Evolutionary conservation across 2,329 filamentous ascomycete species (phyloP), one percentile per base, ranked within the genome.

Genomic region (Phoma sp.): DNA sequence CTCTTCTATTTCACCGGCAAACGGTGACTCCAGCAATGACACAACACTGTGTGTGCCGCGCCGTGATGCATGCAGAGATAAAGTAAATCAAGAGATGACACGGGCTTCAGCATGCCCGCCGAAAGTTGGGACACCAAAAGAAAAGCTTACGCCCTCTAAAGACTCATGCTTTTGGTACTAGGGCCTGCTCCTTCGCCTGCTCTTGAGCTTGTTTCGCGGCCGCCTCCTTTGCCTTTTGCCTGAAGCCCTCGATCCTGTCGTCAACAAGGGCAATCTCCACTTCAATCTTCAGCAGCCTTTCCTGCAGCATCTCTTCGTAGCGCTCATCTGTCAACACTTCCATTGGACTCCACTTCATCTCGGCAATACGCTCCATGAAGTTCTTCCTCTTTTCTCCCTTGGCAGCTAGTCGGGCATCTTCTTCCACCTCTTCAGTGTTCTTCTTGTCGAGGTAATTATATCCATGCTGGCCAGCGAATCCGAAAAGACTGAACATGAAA

Each of bases 231-330:
- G 68, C 66, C 51, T 67, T 50, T 43, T 64, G 66, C 45, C 59
- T 69, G 23, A 87, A 67, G 35, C 75, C 79, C 42, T 80, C 82
- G 61, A 95, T 90, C 66, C 85, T 86, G 48, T 93, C 90, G 65
- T 95, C 89, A 32, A 93, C 80, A 4, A 95, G 73, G 0, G 89
- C 86, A 72, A 95, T 91, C 57, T 93, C 89, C 1, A 85, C 89
- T 60, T 95, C 88, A 3, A 93, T 77, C 58, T 80, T 82, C 24
- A 93, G 71, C 36, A 91, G 76, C 74, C 88, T 91, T 70, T 93
- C 89, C 27, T 81, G 79, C 66, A 95, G 78, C 76, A 91, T 86
- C 1, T 81, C 76, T 54, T 83, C 82, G 67, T 95, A 95, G 63
- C 95, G 86, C 24, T 88, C 82, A 62, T 95, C 87, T 0, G 85